phyloP scores from a whole-genome alignment of 257 asterid species.

The Solanum dulcamara region DNA sequence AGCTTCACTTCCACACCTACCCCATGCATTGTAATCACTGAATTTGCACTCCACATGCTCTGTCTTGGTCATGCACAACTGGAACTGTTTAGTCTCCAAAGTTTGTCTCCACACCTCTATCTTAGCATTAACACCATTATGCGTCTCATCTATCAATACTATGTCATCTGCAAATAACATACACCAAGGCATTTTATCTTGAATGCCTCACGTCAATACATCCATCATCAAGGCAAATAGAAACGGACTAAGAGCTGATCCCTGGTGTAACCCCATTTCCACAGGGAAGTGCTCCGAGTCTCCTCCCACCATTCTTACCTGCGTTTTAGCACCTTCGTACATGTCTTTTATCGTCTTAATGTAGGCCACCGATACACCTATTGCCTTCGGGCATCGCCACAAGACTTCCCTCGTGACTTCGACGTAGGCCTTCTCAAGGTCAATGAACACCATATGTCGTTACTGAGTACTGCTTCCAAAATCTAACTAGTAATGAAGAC shows the following conservation, averaged over 20 bases:
- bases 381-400: not conserved
- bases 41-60: not conserved
- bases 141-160: not conserved
- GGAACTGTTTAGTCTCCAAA: not conserved
- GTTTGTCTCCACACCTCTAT: not conserved
- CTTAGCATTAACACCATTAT: not conserved
- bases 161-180: not conserved
- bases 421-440: not conserved
- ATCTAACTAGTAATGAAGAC: not conserved
- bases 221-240: not conserved
- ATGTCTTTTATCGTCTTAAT: not conserved
- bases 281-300: not conserved
- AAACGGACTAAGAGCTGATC: not conserved
- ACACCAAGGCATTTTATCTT: not conserved
- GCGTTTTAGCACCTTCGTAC: not conserved
- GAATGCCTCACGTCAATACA: not conserved
- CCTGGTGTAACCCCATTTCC: not conserved
- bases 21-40: not conserved
- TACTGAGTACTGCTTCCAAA: not conserved
- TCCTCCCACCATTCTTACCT: not conserved
- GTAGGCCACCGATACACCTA: not conserved
- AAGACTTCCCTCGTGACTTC: not conserved
- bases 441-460: not conserved
- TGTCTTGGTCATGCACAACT: not conserved
- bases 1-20: not conserved